A percentile compares a stretch with the other conserved stretches of the same genome.
Conservation (phyloP, 2,329 filamentous ascomycete species). For the Zymoseptoria pseudotritici region DNA sequence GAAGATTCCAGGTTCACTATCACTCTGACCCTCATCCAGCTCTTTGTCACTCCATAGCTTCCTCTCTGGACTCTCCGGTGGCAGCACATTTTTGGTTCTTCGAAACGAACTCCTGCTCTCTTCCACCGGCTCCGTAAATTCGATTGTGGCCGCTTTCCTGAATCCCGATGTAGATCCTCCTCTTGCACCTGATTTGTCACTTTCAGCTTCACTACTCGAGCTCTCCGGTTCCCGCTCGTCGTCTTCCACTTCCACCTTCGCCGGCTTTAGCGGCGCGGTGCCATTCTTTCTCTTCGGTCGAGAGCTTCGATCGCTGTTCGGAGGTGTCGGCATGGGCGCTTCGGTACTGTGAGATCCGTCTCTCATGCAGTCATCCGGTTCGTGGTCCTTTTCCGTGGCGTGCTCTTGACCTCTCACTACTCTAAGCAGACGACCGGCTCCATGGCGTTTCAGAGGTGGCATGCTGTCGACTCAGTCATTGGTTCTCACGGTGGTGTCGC, state of each 20-base stretch:
- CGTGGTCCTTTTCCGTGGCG: conserved; percentile 1
- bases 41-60: background rate
- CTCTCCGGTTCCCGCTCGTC: conserved; percentile 3
- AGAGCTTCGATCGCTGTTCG: conserved; percentile 1
- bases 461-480: background rate
- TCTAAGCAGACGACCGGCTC: background rate
- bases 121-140: background rate
- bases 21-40: background rate
- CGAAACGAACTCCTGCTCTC: background rate
- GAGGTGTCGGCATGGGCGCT: background rate
- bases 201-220: background rate
- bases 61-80: background rate
- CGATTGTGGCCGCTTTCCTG: background rate
- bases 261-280: background rate
- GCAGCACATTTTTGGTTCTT: background rate
- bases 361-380: background rate
- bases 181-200: background rate
- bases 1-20: background rate
- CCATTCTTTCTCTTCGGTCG: background rate
- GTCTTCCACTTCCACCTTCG: conserved; percentile 3
- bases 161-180: background rate
- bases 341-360: background rate
- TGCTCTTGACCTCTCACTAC: background rate
- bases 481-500: background rate
- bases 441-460: background rate